Conservation (phyloP, 148 eudicot species). For the Vaccinium darrowii region DNA sequence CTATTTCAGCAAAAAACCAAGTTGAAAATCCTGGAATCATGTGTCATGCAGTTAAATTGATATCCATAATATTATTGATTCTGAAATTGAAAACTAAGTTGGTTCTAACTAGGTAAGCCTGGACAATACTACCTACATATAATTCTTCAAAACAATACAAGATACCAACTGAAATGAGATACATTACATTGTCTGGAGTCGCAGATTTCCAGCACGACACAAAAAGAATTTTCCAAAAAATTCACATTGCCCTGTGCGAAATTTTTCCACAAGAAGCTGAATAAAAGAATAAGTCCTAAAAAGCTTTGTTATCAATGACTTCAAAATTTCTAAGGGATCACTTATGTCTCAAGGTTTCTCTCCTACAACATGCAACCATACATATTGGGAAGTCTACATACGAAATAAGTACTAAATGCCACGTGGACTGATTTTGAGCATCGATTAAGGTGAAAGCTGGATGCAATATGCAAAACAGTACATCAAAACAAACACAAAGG, state of each 20-base stretch:
- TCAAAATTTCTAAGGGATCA: neutral
- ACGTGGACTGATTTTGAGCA: neutral
- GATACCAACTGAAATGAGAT: neutral
- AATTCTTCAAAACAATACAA: neutral
- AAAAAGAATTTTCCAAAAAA: neutral
- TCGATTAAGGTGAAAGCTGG: neutral
- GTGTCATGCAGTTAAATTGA: neutral
- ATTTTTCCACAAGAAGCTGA: neutral
- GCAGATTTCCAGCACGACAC: neutral
- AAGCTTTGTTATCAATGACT: neutral
- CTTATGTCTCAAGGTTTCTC: neutral
- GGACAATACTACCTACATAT: neutral
- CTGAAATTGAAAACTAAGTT: neutral
- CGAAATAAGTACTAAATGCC: neutral
- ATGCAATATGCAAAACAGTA: neutral
- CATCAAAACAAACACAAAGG: slow-evolving; percentile 5
- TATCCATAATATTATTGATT: neutral
- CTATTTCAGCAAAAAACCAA: neutral
- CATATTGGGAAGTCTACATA: neutral
- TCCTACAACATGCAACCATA: neutral
- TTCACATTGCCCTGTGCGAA: neutral
- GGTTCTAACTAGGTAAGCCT: neutral
- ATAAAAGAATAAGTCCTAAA: neutral
- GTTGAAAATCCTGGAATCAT: neutral
- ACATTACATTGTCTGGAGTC: neutral